phyloP scores from a whole-genome alignment of 257 asterid genomes.

The Linderniella brevidens region DNA sequence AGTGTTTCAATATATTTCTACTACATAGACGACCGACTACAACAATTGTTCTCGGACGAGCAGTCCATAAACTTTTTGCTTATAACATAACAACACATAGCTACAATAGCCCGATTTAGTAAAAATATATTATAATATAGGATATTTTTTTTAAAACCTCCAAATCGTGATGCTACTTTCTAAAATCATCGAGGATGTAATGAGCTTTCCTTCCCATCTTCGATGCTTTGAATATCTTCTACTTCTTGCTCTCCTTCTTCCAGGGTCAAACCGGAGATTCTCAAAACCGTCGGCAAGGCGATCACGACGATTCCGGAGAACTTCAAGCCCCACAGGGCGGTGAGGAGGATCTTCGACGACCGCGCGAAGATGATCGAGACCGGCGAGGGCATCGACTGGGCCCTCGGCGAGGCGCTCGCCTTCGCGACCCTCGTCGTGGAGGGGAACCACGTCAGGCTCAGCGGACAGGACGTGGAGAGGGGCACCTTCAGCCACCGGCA shows the following conservation, averaged over 20 bases:
- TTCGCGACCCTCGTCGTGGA: conserved; percentile 91
- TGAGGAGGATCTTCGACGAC: conserved; percentile 73
- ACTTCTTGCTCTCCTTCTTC: too few relatives aligned
- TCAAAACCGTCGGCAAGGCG: conserved; percentile 84
- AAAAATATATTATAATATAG: too few relatives aligned
- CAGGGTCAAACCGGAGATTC: conserved; percentile 88
- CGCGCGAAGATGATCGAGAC: conserved; percentile 95
- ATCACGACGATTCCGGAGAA: conserved; percentile 60
- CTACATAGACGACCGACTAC: too few relatives aligned
- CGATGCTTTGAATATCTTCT: too few relatives aligned
- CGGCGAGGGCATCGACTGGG: conserved; percentile 97
- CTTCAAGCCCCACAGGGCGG: conserved; percentile 83
- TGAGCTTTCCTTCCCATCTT: too few relatives aligned
- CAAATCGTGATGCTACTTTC: conserved; percentile 14
- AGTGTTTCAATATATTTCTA: too few relatives aligned
- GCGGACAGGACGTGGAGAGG: conserved; percentile 99
- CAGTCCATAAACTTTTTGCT: too few relatives aligned
- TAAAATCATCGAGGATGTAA: too few relatives aligned
- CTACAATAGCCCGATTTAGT: too few relatives aligned
- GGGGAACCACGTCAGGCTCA: conserved; percentile 95
- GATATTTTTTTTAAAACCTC: too few relatives aligned
- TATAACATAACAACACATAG: too few relatives aligned
- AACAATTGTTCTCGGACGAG: too few relatives aligned
- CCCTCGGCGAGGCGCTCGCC: conserved; percentile 95
- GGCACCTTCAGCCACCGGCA: conserved; percentile 99